Evolutionary conservation across 495 filamentous ascomycete species (phyloP).

Genomic region (Viridothelium virens): DNA sequence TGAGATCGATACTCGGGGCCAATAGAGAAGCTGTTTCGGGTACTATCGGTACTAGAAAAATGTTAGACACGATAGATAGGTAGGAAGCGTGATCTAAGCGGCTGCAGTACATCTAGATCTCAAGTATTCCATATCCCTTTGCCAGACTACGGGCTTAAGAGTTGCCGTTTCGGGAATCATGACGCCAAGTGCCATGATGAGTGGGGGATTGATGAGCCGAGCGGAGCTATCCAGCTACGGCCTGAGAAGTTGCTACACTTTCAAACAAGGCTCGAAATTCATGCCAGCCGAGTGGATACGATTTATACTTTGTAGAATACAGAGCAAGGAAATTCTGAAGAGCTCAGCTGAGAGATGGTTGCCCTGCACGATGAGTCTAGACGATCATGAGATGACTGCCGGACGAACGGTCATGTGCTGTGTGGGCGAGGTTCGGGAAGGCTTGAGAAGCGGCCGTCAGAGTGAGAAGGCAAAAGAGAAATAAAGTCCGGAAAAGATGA

Average conservation of each 20-base stretch:
- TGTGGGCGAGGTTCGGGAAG: background rate
- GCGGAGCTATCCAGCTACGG: conserved; percentile 6
- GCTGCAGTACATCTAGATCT: conserved; percentile 1
- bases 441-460: background rate
- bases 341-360: conserved; percentile 7
- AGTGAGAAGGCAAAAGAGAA: background rate
- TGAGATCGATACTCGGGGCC: conserved; percentile 7
- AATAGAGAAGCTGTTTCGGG: conserved; percentile 7
- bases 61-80: background rate
- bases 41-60: conserved; percentile 3
- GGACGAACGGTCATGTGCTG: background rate
- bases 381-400: conserved; percentile 6
- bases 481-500: background rate
- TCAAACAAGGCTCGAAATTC: background rate
- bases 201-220: background rate
- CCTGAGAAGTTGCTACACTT: background rate
- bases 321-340: background rate
- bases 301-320: background rate
- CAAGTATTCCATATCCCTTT: conserved; percentile 6
- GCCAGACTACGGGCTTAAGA: conserved; percentile 11
- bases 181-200: conserved; percentile 7
- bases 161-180: conserved; percentile 11
- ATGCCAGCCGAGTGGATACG: background rate
- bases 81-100: background rate
- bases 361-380: background rate